These are phyloP conservation scores for Ampelocalamus luodianensis DNA, from an alignment of 176 grass and related monocot genomes.

Conservation along the genomic window DNA sequence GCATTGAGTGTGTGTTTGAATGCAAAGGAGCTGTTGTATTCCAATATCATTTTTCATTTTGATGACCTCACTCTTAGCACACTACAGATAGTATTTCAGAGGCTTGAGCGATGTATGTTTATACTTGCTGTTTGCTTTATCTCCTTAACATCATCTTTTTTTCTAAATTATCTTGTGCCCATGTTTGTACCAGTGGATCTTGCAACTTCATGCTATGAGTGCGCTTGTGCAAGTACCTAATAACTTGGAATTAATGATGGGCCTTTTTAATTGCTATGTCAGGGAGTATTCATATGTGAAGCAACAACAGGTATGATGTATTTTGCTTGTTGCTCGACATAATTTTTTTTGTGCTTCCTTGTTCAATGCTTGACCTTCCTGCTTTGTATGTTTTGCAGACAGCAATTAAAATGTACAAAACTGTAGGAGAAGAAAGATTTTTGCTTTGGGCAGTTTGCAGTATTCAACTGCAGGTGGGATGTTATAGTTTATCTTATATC, in stretches of 20 bases:
- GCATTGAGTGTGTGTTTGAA: constrained; percentile 71
- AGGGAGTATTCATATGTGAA: constrained; percentile 94
- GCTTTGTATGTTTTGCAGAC: constrained; percentile 65
- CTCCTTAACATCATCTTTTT: not conserved
- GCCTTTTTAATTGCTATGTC: constrained; percentile 96
- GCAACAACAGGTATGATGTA: constrained; percentile 86
- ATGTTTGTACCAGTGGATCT: constrained; percentile 79
- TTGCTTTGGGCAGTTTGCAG: constrained; percentile 99
- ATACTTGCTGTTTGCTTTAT: constrained; percentile 33
- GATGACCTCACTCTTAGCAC: constrained; percentile 98
- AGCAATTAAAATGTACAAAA: constrained; percentile 99
- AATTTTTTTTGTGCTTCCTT: constrained; percentile 31
- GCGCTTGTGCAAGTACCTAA: constrained; percentile 87
- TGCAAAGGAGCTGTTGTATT: constrained; percentile 78
- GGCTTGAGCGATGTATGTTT: constrained; percentile 78
- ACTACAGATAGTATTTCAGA: constrained; percentile 93
- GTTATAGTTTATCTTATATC: constrained; percentile 10
- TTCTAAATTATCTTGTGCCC: constrained; percentile 35
- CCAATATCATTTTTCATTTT: constrained; percentile 75
- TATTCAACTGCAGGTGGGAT: constrained; percentile 83
- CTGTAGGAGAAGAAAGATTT: constrained; percentile 91
- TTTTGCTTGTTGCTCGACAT: constrained; percentile 25
- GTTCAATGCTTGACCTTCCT: constrained; percentile 31
- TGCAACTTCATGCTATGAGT: constrained; percentile 97
- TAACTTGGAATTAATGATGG: constrained; percentile 98